A percentile compares a stretch with the other conserved stretches of the same genome.
These are phyloP conservation scores for Combretum micranthum DNA, from an alignment of 345 rosid species.

Conservation along the genomic window DNA sequence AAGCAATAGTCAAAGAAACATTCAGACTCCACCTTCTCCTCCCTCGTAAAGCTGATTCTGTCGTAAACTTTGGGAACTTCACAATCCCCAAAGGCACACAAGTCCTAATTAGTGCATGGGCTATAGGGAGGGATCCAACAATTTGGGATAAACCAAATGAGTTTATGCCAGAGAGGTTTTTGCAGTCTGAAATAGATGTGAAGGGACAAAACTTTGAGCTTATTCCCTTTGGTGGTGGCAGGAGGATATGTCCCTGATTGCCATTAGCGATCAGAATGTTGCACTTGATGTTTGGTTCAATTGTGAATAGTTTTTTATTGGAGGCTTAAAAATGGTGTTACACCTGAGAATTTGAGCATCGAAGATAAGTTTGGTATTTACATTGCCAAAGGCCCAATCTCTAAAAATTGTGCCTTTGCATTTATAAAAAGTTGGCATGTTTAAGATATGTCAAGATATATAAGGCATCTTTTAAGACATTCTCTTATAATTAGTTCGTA, in stretches of 20 bases:
- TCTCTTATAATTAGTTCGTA: not conserved
- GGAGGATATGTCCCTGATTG: constrained; percentile 30
- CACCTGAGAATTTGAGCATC: constrained; percentile 17
- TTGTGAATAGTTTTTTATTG: constrained; percentile 20
- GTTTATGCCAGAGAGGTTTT: constrained; percentile 27
- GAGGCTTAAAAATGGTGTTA: constrained; percentile 19
- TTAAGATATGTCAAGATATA: too few species aligned
- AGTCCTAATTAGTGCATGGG: constrained; percentile 17
- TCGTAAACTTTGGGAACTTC: constrained; percentile 6
- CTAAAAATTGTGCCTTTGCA: too few species aligned
- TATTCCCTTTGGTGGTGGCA: constrained; percentile 27
- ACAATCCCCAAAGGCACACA: constrained; percentile 17
- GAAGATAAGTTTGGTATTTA: constrained; percentile 20
- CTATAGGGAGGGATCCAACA: constrained; percentile 15
- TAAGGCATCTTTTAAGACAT: not conserved
- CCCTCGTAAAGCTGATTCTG: constrained; percentile 11
- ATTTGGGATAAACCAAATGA: constrained; percentile 11
- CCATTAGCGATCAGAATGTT: constrained; percentile 21
- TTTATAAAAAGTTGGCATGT: too few species aligned
- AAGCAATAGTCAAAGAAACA: constrained; percentile 19
- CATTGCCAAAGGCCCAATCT: constrained; percentile 13
- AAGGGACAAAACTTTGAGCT: constrained; percentile 21
- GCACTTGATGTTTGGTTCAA: constrained; percentile 21
- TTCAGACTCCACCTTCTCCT: constrained; percentile 20
- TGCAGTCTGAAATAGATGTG: constrained; percentile 11